Evolutionary conservation across 2,329 filamentous ascomycete genomes (phyloP).

Genomic region (Cercospora sesami): DNA sequence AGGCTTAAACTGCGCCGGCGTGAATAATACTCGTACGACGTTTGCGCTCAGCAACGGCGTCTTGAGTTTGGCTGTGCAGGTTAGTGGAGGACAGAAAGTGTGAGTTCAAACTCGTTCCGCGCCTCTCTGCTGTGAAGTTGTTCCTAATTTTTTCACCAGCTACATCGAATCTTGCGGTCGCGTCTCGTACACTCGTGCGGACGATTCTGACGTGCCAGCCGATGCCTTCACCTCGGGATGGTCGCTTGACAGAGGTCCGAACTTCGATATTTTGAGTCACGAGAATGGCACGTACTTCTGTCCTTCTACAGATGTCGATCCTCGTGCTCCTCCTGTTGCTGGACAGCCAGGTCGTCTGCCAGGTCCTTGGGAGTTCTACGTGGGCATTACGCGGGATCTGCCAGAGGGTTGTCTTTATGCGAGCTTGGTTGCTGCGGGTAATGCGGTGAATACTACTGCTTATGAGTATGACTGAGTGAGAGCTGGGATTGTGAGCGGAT

Average conservation of each 20-base stretch:
- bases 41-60: conserved; percentile 15
- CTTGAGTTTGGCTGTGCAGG: conserved; percentile 30
- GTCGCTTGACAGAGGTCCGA: conserved; percentile 17
- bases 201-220: conserved; percentile 32
- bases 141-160: conserved; percentile 9
- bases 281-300: conserved; percentile 16
- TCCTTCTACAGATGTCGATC: conserved; percentile 3
- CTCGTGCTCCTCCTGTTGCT: not conserved
- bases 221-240: conserved; percentile 34
- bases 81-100: conserved; percentile 37
- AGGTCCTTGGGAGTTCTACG: conserved; percentile 21
- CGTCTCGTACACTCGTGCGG: conserved; percentile 35
- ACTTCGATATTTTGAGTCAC: conserved; percentile 27
- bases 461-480: conserved; percentile 4
- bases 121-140: not conserved
- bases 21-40: conserved; percentile 23
- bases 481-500: not conserved
- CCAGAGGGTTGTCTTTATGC: conserved; percentile 14
- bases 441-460: conserved; percentile 13
- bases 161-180: conserved; percentile 37
- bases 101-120: conserved; percentile 21
- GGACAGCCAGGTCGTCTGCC: not conserved
- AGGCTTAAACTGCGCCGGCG: conserved; percentile 14
- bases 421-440: conserved; percentile 14
- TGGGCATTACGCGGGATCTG: conserved; percentile 5